phyloP scores from a whole-genome alignment of 306 rosid species.

The Sicyos edulis region DNA sequence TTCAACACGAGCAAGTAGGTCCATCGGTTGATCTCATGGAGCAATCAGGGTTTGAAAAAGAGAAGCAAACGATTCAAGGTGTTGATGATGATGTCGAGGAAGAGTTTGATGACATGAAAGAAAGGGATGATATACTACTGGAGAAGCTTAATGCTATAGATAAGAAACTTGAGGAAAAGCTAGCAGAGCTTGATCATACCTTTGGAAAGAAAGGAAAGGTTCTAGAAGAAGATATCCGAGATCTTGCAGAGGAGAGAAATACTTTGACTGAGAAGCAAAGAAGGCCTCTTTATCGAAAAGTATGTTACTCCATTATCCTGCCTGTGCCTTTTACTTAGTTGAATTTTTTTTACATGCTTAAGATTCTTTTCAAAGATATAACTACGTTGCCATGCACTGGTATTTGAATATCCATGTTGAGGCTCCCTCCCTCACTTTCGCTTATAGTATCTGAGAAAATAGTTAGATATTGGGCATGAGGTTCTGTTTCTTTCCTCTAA shows the following conservation, averaged over 20 bases:
- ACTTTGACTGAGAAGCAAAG: slow-evolving; percentile 78
- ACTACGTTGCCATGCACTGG: not conserved
- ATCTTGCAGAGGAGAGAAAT: slow-evolving; percentile 96
- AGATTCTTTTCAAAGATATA: not conserved
- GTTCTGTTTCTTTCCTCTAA: not conserved
- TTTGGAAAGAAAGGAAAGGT: slow-evolving; percentile 88
- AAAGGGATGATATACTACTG: slow-evolving; percentile 62
- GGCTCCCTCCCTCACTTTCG: not conserved
- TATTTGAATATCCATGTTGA: not conserved
- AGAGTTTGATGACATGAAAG: slow-evolving; percentile 90
- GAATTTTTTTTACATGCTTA: too few relatives aligned
- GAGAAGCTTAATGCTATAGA: slow-evolving; percentile 79
- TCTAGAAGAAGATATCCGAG: slow-evolving; percentile 86
- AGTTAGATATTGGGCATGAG: not conserved
- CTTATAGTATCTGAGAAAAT: not conserved
- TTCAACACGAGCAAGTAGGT: slow-evolving; percentile 47
- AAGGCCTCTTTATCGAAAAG: slow-evolving; percentile 76
- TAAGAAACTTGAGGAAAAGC: slow-evolving; percentile 76
- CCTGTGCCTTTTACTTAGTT: not conserved
- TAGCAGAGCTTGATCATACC: slow-evolving; percentile 74
- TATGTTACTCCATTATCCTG: slow-evolving; percentile 26
- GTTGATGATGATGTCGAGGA: slow-evolving; percentile 44
- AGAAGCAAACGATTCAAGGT: slow-evolving; percentile 31
- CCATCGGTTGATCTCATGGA: slow-evolving; percentile 41
- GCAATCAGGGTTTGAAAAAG: slow-evolving; percentile 48